Percentiles rank a stretch among this genome's conserved stretches.
phyloP scores from a whole-genome alignment of 2,329 filamentous ascomycete species.

The Balansia obtecta region DNA sequence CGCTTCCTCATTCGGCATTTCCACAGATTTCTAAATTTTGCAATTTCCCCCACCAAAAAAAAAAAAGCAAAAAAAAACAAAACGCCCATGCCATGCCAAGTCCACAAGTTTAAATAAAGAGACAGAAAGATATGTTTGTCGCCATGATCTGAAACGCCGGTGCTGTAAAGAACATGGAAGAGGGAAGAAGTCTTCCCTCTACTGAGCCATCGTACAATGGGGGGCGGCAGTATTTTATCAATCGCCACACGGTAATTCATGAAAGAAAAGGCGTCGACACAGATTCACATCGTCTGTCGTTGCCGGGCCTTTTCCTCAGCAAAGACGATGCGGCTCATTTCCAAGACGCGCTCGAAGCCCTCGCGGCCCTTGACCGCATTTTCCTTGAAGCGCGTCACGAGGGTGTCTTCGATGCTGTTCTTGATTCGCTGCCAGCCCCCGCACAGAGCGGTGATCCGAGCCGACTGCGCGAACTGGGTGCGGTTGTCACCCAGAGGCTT shows the following conservation, averaged over 20 bases:
- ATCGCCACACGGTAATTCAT: too few species aligned
- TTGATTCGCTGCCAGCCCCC: constrained; percentile 96
- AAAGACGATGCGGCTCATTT: constrained; percentile 86
- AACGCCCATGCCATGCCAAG: constrained; percentile 4
- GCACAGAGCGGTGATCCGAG: constrained; percentile 85
- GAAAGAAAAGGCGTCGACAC: neutral
- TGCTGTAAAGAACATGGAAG: neutral
- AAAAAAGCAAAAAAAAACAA: neutral
- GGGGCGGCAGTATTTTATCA: neutral
- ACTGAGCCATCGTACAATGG: neutral
- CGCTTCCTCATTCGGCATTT: neutral
- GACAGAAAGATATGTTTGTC: neutral
- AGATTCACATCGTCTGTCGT: constrained; percentile 10
- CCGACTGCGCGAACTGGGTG: constrained; percentile 81
- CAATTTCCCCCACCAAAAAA: neutral
- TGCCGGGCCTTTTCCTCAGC: constrained; percentile 68
- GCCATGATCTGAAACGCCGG: neutral
- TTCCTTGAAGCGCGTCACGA: constrained; percentile 78
- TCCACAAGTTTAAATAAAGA: neutral
- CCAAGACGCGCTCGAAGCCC: constrained; percentile 88
- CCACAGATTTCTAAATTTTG: neutral
- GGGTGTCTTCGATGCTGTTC: constrained; percentile 88
- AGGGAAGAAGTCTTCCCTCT: neutral
- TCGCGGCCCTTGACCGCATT: constrained; percentile 85
- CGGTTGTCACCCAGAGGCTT: constrained; percentile 43